phyloP scores from a whole-genome alignment of 73 alveolate species.

The Tetrahymena borealis region DNA sequence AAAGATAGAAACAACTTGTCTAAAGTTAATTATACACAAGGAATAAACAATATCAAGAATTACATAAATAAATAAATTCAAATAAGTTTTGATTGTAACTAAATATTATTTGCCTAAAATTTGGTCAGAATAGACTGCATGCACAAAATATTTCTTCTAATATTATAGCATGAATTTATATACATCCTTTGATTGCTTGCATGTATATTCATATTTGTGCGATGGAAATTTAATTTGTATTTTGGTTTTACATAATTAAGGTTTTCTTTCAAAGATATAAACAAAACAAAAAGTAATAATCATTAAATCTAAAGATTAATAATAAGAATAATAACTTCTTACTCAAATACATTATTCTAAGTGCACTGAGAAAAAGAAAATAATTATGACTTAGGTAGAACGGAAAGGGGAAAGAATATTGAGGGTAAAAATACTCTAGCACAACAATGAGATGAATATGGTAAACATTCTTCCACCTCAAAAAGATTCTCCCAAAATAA shows the following conservation, averaged over 20 bases:
- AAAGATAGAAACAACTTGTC: too few relatives aligned
- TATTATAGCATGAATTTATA: too few relatives aligned
- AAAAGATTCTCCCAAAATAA: background rate
- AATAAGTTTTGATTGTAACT: too few relatives aligned
- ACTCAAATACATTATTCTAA: background rate
- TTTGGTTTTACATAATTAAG: too few relatives aligned
- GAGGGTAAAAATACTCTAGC: background rate
- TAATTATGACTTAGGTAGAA: background rate
- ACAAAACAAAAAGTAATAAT: background rate
- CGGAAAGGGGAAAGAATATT: background rate
- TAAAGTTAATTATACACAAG: too few relatives aligned
- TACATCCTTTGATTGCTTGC: background rate
- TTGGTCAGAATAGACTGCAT: too few relatives aligned
- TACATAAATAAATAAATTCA: too few relatives aligned
- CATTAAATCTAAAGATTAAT: background rate
- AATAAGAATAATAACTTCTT: background rate
- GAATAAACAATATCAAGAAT: too few relatives aligned
- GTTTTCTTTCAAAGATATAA: too few relatives aligned
- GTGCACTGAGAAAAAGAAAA: background rate
- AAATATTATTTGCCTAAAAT: too few relatives aligned
- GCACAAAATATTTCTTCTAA: too few relatives aligned
- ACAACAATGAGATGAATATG: background rate
- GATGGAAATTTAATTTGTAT: background rate
- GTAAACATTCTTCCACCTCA: background rate
- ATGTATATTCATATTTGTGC: background rate